Percentiles rank a stretch among this genome's conserved stretches.
phyloP scores from a whole-genome alignment of 441 rosid genomes.

The Gossypium schwendimanii region DNA sequence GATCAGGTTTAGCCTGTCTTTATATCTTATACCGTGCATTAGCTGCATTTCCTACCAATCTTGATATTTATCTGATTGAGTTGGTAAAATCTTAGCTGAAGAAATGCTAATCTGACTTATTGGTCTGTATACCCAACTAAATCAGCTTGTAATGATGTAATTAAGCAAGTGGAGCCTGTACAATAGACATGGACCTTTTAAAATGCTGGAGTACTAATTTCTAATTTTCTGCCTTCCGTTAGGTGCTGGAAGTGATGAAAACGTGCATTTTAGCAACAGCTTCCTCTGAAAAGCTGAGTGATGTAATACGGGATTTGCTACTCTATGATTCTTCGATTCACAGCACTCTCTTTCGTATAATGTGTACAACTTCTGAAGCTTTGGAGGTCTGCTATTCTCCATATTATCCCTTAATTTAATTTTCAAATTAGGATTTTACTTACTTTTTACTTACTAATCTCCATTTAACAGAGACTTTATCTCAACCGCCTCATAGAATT shows the following conservation, averaged over 20 bases:
- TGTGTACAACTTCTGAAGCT: slow-evolving; percentile 61
- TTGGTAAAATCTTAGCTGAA: neutral
- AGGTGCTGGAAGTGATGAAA: slow-evolving; percentile 80
- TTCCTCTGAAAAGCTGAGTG: slow-evolving; percentile 48
- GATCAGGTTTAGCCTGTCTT: neutral
- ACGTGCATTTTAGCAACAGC: slow-evolving; percentile 49
- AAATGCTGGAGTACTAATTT: neutral
- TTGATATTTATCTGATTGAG: neutral
- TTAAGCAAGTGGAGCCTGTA: neutral
- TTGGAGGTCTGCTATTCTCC: slow-evolving; percentile 63
- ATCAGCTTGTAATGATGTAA: slow-evolving; percentile 1
- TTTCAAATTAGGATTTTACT: slow-evolving; percentile 3
- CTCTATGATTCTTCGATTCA: slow-evolving; percentile 81
- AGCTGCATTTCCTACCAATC: neutral
- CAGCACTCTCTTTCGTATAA: slow-evolving; percentile 53
- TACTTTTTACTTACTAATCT: slow-evolving; percentile 17
- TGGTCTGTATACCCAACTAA: neutral
- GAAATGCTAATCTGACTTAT: neutral
- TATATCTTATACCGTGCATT: neutral
- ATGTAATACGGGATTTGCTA: slow-evolving; percentile 51
- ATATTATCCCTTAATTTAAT: slow-evolving; percentile 13
- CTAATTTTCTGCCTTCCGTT: slow-evolving; percentile 13
- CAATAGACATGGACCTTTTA: neutral
- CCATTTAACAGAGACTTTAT: slow-evolving; percentile 52
- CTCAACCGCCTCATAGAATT: slow-evolving; percentile 58